Conservation (phyloP, 2,329 filamentous ascomycete species). For the Tolypocladium guangdongense region DNA sequence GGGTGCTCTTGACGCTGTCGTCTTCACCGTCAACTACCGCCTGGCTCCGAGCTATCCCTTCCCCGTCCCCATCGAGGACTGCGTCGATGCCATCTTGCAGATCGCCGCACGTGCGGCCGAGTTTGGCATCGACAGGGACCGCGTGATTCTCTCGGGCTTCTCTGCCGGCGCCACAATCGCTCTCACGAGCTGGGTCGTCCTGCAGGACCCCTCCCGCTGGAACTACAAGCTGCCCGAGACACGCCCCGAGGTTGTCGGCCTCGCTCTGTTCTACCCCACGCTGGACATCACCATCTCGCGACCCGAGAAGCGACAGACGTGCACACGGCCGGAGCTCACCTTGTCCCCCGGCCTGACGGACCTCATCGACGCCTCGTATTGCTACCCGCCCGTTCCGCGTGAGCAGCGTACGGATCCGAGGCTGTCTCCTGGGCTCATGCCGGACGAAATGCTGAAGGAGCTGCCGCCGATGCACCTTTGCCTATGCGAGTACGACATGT, state of each 20-base stretch:
- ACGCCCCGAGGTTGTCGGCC: constrained; percentile 36
- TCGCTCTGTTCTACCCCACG: constrained; percentile 51
- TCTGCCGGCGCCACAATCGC: constrained; percentile 50
- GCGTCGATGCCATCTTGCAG: constrained; percentile 52
- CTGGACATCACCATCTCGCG: constrained; percentile 50
- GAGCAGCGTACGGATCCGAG: constrained; percentile 38
- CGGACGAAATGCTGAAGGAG: constrained; percentile 38
- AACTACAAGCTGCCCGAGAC: constrained; percentile 26
- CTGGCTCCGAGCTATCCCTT: constrained; percentile 55
- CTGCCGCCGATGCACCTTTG: constrained; percentile 46
- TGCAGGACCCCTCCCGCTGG: constrained; percentile 31
- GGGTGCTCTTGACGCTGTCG: constrained; percentile 41
- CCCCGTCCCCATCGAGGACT: constrained; percentile 54
- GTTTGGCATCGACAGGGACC: constrained; percentile 43
- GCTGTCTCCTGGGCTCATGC: constrained; percentile 47
- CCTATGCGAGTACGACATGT: constrained; percentile 55
- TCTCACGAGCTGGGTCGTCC: constrained; percentile 34
- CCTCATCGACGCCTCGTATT: constrained; percentile 52
- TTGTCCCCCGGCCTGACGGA: constrained; percentile 47
- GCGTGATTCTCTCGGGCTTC: constrained; percentile 51
- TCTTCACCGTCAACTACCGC: constrained; percentile 58
- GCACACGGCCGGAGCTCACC: constrained; percentile 44
- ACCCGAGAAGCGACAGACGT: constrained; percentile 42
- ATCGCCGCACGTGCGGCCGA: constrained; percentile 44
- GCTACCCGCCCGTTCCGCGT: constrained; percentile 38